Conservation (phyloP, 2,329 filamentous ascomycete genomes). For the Alternaria alternata region DNA sequence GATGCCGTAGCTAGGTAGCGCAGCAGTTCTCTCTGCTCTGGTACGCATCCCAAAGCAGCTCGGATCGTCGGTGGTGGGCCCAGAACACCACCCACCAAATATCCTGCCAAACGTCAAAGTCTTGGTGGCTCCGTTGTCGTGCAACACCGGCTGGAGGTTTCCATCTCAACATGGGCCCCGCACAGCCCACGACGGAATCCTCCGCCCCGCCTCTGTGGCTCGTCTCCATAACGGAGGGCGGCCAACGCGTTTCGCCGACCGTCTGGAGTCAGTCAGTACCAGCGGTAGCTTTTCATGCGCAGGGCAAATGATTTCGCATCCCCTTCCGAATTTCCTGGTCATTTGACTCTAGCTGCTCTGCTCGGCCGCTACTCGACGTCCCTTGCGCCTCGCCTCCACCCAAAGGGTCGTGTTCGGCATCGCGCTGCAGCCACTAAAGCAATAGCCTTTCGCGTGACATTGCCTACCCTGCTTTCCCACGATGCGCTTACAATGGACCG, state of each 20-base stretch:
- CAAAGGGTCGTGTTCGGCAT: constrained; percentile 18
- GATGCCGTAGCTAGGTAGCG: constrained; percentile 13
- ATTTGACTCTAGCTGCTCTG: constrained; percentile 14
- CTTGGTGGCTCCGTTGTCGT: constrained; percentile 16
- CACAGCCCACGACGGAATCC: constrained; percentile 9
- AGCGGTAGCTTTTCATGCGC: constrained; percentile 11
- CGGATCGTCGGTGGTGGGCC: constrained; percentile 10
- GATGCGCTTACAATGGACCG: constrained; percentile 20
- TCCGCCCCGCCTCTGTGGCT: constrained; percentile 19
- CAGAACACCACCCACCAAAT: constrained; percentile 8
- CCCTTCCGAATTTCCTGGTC: constrained; percentile 11
- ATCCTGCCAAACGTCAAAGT: constrained; percentile 16
- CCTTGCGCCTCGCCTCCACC: constrained; percentile 19
- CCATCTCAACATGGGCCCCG: constrained; percentile 20
- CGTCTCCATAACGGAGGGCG: constrained; percentile 31
- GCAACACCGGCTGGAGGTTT: constrained; percentile 22
- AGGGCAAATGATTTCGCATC: constrained; percentile 21
- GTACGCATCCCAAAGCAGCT: constrained; percentile 22
- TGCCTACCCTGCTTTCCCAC: constrained; percentile 26
- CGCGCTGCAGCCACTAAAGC: constrained; percentile 28
- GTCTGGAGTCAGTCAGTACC: constrained; percentile 20
- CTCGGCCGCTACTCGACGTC: not conserved
- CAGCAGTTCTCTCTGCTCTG: constrained; percentile 4
- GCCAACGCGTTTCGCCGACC: constrained; percentile 38
- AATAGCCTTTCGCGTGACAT: constrained; percentile 28